A percentile compares a stretch with the other conserved stretches of the same genome.
Conservation (phyloP, 2,329 filamentous ascomycete species). For the Xylariaceae sp. region DNA sequence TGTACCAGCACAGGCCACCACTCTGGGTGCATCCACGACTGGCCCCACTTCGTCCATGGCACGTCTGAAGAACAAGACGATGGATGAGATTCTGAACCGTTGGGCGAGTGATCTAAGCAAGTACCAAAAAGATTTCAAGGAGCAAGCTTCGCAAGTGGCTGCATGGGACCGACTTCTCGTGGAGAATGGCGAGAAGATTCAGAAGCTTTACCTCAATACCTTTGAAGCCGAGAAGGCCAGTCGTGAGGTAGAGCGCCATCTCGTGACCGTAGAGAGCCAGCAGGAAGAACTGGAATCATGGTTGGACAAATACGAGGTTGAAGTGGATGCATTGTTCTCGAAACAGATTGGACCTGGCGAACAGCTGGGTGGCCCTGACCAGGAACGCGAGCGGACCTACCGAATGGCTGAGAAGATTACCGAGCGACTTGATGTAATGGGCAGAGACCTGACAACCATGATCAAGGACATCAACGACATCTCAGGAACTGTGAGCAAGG, state of each 20-base stretch:
- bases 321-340: slow-evolving; percentile 84
- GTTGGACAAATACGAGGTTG: slow-evolving; percentile 85
- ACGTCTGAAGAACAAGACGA: slow-evolving; percentile 94
- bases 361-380: slow-evolving; percentile 80
- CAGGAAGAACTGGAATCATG: slow-evolving; percentile 86
- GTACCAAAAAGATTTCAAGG: slow-evolving; percentile 95
- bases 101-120: slow-evolving; percentile 95
- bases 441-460: slow-evolving; percentile 89
- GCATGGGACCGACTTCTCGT: slow-evolving; percentile 90
- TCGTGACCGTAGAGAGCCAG: slow-evolving; percentile 83
- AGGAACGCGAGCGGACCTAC: slow-evolving; percentile 93
- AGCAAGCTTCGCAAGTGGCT: slow-evolving; percentile 81
- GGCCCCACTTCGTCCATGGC: slow-evolving; percentile 82
- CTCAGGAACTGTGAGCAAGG: slow-evolving; percentile 84
- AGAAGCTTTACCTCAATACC: slow-evolving; percentile 85
- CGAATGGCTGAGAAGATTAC: slow-evolving; percentile 92
- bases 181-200: slow-evolving; percentile 91
- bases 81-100: slow-evolving; percentile 96
- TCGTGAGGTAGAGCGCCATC: slow-evolving; percentile 87
- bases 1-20: slow-evolving; percentile 25
- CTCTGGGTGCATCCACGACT: slow-evolving; percentile 68
- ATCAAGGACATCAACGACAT: slow-evolving; percentile 97
- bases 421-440: slow-evolving; percentile 88
- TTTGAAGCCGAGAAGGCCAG: slow-evolving; percentile 92
- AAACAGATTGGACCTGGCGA: slow-evolving; percentile 74